phyloP scores from a whole-genome alignment of 1,284 basidiomycete species.

The Albatrellus sp. region DNA sequence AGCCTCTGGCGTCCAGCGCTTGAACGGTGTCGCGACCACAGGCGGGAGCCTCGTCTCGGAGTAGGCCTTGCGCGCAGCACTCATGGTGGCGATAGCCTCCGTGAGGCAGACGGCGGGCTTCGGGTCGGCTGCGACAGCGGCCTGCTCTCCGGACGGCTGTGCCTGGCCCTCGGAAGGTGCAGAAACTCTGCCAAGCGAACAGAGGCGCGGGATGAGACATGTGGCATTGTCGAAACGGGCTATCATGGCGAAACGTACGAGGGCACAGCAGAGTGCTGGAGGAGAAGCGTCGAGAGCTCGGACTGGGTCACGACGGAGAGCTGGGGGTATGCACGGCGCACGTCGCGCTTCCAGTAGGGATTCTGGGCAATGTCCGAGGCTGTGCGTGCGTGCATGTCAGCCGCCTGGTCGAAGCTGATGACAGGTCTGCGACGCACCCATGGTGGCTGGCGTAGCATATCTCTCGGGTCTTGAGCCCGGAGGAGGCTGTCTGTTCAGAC shows the following conservation, averaged over 20 bases:
- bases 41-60: conserved; percentile 63
- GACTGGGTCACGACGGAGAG: conserved; percentile 75
- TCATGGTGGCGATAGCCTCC: conserved; percentile 56
- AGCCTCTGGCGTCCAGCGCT: conserved; percentile 58
- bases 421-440: conserved; percentile 36
- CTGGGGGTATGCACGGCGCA: conserved; percentile 82
- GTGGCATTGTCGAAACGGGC: not conserved
- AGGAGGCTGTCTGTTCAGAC: conserved; percentile 69
- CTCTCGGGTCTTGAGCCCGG: conserved; percentile 80
- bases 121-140: conserved; percentile 33
- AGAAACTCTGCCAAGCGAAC: conserved; percentile 34
- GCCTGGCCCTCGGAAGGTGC: conserved; percentile 35
- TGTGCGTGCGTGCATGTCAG: conserved; percentile 18
- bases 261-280: conserved; percentile 62
- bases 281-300: conserved; percentile 70
- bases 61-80: conserved; percentile 49
- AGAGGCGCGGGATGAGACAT: not conserved
- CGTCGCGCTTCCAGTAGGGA: conserved; percentile 92
- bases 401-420: conserved; percentile 5
- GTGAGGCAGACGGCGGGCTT: conserved; percentile 44
- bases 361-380: conserved; percentile 76
- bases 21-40: conserved; percentile 45
- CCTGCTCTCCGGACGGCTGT: conserved; percentile 20
- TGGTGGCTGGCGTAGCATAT: conserved; percentile 79
- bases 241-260: conserved; percentile 34